Evolutionary conservation across 768 basidiomycete species (phyloP).

Genomic region (Pseudohyphozyma bogoriensis): DNA sequence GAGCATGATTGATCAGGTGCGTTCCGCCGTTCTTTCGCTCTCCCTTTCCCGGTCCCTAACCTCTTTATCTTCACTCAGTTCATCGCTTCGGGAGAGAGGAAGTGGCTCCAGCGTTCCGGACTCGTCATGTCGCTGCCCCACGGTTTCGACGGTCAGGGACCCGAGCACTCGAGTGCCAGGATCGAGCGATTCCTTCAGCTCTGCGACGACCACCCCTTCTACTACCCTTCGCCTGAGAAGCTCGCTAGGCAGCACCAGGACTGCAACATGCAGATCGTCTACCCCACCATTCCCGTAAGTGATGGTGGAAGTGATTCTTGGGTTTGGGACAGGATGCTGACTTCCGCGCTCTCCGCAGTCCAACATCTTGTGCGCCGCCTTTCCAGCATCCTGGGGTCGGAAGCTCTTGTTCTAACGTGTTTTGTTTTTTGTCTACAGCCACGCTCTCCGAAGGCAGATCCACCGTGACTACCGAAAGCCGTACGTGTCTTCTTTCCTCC

Average conservation of each 20-base stretch:
- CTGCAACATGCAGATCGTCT: constrained; percentile 98
- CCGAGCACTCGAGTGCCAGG: constrained; percentile 92
- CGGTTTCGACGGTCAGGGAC: constrained; percentile 96
- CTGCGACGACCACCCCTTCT: constrained; percentile 89
- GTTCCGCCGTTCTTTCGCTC: neutral
- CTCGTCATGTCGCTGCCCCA: constrained; percentile 62
- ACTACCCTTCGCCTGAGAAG: constrained; percentile 80
- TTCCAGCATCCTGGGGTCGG: constrained; percentile 49
- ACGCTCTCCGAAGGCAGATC: constrained; percentile 91
- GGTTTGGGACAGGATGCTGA: neutral
- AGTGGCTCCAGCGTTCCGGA: constrained; percentile 91
- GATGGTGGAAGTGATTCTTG: constrained; percentile 33
- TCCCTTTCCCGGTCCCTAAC: neutral
- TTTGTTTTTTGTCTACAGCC: constrained; percentile 43
- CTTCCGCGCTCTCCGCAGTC: neutral
- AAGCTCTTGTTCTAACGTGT: neutral
- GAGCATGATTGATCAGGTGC: constrained; percentile 68
- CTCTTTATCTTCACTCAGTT: constrained; percentile 53
- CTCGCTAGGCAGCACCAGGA: constrained; percentile 93
- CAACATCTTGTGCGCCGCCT: constrained; percentile 44
- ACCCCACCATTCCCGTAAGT: constrained; percentile 87
- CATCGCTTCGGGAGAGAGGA: constrained; percentile 91
- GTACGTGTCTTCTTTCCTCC: constrained; percentile 25
- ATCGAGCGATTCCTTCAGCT: constrained; percentile 95
- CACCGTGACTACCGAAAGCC: constrained; percentile 94